These are phyloP conservation scores for Panicum virgatum DNA, from an alignment of 202 grass and related monocot species.

Conservation along the genomic window DNA sequence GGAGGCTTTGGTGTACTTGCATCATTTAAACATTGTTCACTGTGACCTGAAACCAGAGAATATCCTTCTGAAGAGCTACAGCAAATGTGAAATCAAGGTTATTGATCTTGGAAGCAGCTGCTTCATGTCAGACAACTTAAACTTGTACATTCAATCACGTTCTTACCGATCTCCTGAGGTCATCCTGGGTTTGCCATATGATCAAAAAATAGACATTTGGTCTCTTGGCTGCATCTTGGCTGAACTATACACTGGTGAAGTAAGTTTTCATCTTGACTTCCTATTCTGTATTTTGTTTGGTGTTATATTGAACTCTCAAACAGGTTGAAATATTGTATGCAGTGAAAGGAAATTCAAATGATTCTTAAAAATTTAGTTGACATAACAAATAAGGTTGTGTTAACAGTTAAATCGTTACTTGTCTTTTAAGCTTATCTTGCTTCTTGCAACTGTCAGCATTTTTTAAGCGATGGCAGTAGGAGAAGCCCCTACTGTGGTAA, in stretches of 20 bases:
- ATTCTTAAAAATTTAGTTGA: not conserved
- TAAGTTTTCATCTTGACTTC: slow-evolving; percentile 47
- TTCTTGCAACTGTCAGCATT: not conserved
- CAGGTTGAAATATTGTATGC: slow-evolving; percentile 5
- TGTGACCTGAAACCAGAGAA: slow-evolving; percentile 98
- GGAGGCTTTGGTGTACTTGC: slow-evolving; percentile 86
- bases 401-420: not conserved
- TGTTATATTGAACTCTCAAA: slow-evolving; percentile 3
- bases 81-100: slow-evolving; percentile 95
- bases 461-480: not conserved
- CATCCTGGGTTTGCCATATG: slow-evolving; percentile 88
- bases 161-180: slow-evolving; percentile 97
- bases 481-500: not conserved
- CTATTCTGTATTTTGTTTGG: slow-evolving; percentile 15
- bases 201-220: slow-evolving; percentile 98
- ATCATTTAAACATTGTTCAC: slow-evolving; percentile 93
- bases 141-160: slow-evolving; percentile 85
- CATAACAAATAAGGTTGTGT: not conserved
- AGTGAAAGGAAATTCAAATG: not conserved
- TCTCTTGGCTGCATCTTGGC: slow-evolving; percentile 97
- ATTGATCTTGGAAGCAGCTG: slow-evolving; percentile 99
- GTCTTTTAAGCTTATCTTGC: slow-evolving; percentile 2
- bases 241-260: slow-evolving; percentile 90
- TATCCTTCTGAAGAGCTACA: slow-evolving; percentile 98
- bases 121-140: slow-evolving; percentile 87